Evolutionary conservation across 179 eudicot genomes (phyloP), one percentile per base, ranked within the genome.

Genomic region (Vitellaria paradoxa): DNA sequence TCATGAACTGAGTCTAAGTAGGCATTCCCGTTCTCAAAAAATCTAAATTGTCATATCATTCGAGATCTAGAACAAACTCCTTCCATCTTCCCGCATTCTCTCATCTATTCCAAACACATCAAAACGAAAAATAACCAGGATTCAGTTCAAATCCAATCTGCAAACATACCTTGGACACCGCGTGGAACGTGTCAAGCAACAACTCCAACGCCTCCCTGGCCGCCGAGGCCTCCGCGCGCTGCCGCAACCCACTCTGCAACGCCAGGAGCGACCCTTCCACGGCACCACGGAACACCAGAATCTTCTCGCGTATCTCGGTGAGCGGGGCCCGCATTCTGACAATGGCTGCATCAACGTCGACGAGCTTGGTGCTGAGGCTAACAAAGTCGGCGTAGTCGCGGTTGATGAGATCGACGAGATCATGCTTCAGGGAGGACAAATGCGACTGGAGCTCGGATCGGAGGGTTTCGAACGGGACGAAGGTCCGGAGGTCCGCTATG

Each of bases 381-480:
- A 93, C 99, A 57, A 96, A 96, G 71, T 96, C 99, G 56, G 89
- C 88, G 77, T 96, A 96, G 69, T 96, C 99, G 7, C 97, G 86
- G 74, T 96, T 96, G 70, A 96, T 96, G 5, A 96, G 86, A 68
- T 96, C 99, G 6, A 96, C 90, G 11, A 96, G 93, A 74, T 96
- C 91, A 76, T 86, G 92, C 24, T 89, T 86, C 4, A 96, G 88
- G 11, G 93, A 83, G 13, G 93, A 79, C 9, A 92, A 84, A 50
- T 93, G 97, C 0, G 96, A 87, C 0, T 84, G 92, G 69, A 96
- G 96, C 77, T 96, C 98, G 7, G 92, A 86, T 46, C 96, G 87
- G 56, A 96, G 93, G n/a, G 99, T 92, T 49, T 88, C 90, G 86
- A 96, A 89, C 13, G 99, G 99, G 42, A 96, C 99, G 88, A 96